phyloP scores from a whole-genome alignment of 1,284 basidiomycete genomes.

The Ceratobasidium sp. region DNA sequence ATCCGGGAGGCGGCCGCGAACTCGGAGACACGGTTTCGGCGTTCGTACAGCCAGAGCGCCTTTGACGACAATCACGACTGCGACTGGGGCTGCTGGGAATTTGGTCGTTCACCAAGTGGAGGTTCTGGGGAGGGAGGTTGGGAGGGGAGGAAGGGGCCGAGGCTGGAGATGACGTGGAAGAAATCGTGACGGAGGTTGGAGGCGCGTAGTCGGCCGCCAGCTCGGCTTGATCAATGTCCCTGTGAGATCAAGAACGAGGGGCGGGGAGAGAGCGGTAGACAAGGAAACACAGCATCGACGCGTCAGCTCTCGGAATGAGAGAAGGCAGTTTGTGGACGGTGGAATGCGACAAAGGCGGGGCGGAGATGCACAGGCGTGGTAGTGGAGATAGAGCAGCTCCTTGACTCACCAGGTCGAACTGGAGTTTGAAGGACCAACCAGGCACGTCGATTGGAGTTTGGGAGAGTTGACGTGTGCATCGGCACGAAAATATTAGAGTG shows the following conservation, averaged over 20 bases:
- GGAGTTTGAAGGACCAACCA: not conserved
- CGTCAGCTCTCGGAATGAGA: conserved; percentile 1
- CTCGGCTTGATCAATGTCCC: conserved; percentile 14
- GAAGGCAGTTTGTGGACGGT: not conserved
- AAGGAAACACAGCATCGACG: not conserved
- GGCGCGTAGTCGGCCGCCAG: not conserved
- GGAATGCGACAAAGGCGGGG: too few species aligned
- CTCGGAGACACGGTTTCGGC: not conserved
- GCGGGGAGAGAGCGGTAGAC: not conserved
- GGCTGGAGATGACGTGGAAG: not conserved
- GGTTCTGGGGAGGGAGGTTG: not conserved
- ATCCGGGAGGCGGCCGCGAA: conserved; percentile 16
- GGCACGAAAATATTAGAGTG: not conserved
- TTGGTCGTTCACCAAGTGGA: not conserved
- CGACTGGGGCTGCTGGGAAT: conserved; percentile 1
- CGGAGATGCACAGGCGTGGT: too few species aligned
- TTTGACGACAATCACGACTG: not conserved
- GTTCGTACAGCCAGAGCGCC: conserved; percentile 21
- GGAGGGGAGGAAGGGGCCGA: not conserved
- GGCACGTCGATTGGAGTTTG: not conserved
- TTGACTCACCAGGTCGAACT: too few species aligned
- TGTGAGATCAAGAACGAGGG: not conserved
- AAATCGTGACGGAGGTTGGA: not conserved
- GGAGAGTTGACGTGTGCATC: not conserved
- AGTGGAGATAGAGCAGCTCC: not conserved